These are phyloP conservation scores for Stemphylium lycopersici DNA, from an alignment of 2,329 filamentous ascomycete species.

Conservation along the genomic window DNA sequence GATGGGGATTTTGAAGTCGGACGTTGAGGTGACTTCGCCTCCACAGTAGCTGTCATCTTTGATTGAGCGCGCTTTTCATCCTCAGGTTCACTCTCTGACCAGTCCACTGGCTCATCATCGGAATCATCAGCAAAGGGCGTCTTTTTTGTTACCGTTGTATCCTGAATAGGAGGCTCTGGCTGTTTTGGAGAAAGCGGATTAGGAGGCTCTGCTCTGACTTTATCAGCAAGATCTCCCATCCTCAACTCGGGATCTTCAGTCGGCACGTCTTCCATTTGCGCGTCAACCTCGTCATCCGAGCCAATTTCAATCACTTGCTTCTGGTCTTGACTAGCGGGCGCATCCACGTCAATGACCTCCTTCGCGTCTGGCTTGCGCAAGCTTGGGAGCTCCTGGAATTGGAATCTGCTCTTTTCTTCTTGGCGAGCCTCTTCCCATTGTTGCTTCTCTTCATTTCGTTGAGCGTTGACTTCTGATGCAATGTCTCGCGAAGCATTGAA, in stretches of 20 bases:
- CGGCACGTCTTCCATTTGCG: conserved; percentile 42
- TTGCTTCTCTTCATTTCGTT: conserved; percentile 51
- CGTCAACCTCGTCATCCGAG: conserved; percentile 62
- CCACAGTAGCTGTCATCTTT: not conserved
- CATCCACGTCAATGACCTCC: conserved; percentile 57
- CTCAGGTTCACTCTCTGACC: conserved; percentile 60
- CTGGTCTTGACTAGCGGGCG: conserved; percentile 49
- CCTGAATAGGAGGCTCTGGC: conserved; percentile 27
- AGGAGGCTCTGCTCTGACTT: conserved; percentile 51
- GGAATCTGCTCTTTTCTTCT: conserved; percentile 63
- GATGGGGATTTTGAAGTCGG: conserved; percentile 49
- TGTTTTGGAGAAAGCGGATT: conserved; percentile 29
- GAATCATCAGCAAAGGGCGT: conserved; percentile 37
- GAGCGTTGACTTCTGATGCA: conserved; percentile 61
- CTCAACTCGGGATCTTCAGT: conserved; percentile 38
- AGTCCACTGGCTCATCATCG: conserved; percentile 54
- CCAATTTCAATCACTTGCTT: conserved; percentile 66
- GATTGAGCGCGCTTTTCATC: conserved; percentile 17
- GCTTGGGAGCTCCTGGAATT: conserved; percentile 66
- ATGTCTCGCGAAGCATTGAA: conserved; percentile 63
- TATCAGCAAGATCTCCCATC: conserved; percentile 55
- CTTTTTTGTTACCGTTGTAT: conserved; percentile 22
- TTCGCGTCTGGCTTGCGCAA: conserved; percentile 62
- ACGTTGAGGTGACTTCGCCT: conserved; percentile 37
- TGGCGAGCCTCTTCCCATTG: conserved; percentile 64